Conservation (phyloP, 2,329 filamentous ascomycete genomes). For the Dryadomyces quercivorus region DNA sequence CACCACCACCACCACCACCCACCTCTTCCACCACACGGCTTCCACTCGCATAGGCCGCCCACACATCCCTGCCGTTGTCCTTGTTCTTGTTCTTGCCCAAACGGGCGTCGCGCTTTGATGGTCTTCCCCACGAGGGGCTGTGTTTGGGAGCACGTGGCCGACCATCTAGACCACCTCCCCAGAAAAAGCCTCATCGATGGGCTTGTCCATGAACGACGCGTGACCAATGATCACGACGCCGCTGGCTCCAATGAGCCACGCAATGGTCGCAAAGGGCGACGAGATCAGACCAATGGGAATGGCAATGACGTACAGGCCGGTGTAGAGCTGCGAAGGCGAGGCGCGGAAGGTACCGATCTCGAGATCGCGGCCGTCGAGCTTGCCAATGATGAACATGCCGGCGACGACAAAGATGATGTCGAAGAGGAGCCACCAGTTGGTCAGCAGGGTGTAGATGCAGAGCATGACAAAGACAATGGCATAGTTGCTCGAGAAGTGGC, state of each 20-base stretch:
- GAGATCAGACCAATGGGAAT: constrained; percentile 78
- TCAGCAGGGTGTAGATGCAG: constrained; percentile 87
- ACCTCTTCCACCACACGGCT: constrained; percentile 53
- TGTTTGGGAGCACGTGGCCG: constrained; percentile 97
- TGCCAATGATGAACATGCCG: constrained; percentile 85
- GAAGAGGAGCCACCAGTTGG: constrained; percentile 76
- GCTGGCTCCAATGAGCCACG: constrained; percentile 94
- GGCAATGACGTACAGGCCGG: constrained; percentile 67
- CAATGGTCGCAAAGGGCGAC: constrained; percentile 69
- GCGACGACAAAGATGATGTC: constrained; percentile 79
- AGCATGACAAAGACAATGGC: constrained; percentile 87
- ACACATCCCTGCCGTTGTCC: not conserved
- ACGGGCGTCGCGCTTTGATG: constrained; percentile 66
- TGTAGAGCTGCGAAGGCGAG: constrained; percentile 90
- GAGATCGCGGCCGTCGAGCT: constrained; percentile 77
- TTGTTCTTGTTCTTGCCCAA: constrained; percentile 4
- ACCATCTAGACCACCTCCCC: constrained; percentile 99
- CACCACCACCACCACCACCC: constrained; percentile 26
- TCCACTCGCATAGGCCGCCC: not conserved
- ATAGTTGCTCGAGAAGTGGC: constrained; percentile 98
- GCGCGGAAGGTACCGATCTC: constrained; percentile 73
- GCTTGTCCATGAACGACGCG: constrained; percentile 92
- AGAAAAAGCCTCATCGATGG: constrained; percentile 99
- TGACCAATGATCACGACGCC: constrained; percentile 91
- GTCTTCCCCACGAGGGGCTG: constrained; percentile 98